Conservation (phyloP, 2,329 filamentous ascomycete species). For the Anisogramma anomala region DNA sequence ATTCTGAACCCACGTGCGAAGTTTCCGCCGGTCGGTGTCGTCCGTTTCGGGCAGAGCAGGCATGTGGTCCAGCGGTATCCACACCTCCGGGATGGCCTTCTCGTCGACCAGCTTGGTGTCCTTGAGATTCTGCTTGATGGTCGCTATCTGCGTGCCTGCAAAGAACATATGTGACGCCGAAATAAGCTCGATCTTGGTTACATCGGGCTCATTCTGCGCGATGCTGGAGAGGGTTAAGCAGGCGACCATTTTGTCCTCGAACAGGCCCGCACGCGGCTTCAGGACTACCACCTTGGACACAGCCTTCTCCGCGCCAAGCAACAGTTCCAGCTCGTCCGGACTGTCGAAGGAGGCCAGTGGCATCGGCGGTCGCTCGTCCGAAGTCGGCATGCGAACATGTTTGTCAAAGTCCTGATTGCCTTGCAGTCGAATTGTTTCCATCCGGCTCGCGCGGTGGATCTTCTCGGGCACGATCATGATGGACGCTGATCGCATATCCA, state of each 20-base stretch:
- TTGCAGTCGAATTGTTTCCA: constrained; percentile 15
- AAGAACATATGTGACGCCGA: constrained; percentile 28
- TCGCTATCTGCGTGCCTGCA: constrained; percentile 30
- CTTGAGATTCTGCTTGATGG: constrained; percentile 27
- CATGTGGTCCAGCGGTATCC: constrained; percentile 37
- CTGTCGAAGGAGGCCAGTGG: constrained; percentile 8
- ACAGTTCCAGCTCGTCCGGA: constrained; percentile 26
- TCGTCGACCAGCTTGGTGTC: constrained; percentile 24
- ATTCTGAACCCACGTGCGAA: constrained; percentile 45
- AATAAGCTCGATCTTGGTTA: constrained; percentile 26
- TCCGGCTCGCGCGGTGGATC: constrained; percentile 17
- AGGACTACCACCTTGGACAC: constrained; percentile 33
- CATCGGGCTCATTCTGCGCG: constrained; percentile 20
- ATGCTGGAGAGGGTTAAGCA: constrained; percentile 30
- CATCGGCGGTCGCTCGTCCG: constrained; percentile 6
- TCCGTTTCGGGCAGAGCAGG: constrained; percentile 28
- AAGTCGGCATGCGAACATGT: constrained; percentile 18
- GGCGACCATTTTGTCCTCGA: constrained; percentile 38
- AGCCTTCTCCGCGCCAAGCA: constrained; percentile 28
- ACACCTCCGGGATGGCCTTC: constrained; percentile 32
- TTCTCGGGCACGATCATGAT: constrained; percentile 19
- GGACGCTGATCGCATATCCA: constrained; percentile 13
- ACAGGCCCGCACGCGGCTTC: constrained; percentile 36
- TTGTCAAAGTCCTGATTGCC: constrained; percentile 10
- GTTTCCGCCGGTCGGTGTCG: constrained; percentile 29